A percentile compares a stretch with the other conserved stretches of the same genome.
These are phyloP conservation scores for Bromus sterilis DNA, from an alignment of 176 grass and related monocot genomes.

Conservation along the genomic window DNA sequence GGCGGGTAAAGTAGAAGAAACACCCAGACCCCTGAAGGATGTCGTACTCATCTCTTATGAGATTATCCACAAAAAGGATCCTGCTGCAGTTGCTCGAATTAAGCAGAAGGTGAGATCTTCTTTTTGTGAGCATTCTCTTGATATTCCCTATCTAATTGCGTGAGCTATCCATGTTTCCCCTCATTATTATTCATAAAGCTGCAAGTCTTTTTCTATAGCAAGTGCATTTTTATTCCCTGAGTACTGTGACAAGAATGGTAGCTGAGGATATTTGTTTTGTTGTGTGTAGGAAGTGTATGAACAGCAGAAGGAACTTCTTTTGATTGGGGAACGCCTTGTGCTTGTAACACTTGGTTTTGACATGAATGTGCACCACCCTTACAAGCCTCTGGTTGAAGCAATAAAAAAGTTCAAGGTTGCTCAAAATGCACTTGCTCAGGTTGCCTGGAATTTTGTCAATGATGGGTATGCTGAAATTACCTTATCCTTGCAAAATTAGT, in stretches of 20 bases:
- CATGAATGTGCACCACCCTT: constrained; percentile 78
- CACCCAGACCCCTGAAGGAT: constrained; percentile 78
- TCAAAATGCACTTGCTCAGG: constrained; percentile 72
- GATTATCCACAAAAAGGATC: constrained; percentile 87
- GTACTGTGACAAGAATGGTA: background rate
- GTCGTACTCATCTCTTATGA: constrained; percentile 83
- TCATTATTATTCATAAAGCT: background rate
- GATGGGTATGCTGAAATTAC: constrained; percentile 82
- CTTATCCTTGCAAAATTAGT: background rate
- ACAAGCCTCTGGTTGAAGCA: constrained; percentile 87
- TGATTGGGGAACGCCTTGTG: constrained; percentile 71
- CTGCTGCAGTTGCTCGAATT: constrained; percentile 62
- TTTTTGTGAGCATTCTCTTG: background rate
- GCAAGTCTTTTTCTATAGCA: background rate
- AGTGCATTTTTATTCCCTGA: background rate
- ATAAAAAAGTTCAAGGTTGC: constrained; percentile 82
- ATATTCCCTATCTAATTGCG: background rate
- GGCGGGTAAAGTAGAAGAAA: constrained; percentile 93
- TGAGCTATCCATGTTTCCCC: background rate
- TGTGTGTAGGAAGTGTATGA: constrained; percentile 64
- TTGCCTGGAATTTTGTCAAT: constrained; percentile 98
- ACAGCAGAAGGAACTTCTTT: constrained; percentile 83
- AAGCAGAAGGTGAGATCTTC: constrained; percentile 71
- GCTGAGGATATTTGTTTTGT: background rate
- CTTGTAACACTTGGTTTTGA: constrained; percentile 84